phyloP scores from a whole-genome alignment of 352 stramenopile genomes.

The Globisporangium uncinulatum region DNA sequence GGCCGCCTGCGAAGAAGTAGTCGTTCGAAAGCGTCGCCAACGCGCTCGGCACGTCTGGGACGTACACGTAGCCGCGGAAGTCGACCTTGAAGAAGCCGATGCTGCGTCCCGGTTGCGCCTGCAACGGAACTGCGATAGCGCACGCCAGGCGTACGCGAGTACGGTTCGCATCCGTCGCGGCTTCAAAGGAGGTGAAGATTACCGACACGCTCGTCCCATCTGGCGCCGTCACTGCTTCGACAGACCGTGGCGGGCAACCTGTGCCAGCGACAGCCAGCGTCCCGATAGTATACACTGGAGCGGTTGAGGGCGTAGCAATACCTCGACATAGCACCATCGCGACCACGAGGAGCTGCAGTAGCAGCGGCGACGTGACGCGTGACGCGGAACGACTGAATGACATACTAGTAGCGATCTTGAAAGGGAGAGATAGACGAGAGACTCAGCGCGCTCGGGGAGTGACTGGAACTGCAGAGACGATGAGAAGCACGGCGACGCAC shows the following conservation, averaged over 20 bases:
- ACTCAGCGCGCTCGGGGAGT: no score
- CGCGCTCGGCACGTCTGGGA: slow-evolving; percentile 10
- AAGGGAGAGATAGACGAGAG: no score
- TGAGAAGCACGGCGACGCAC: no score
- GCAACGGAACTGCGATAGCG: slow-evolving; percentile 20
- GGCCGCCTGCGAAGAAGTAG: slow-evolving; percentile 31
- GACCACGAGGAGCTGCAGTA: neutral
- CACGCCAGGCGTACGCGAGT: slow-evolving; percentile 15
- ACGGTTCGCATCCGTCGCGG: neutral
- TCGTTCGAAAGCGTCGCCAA: slow-evolving; percentile 21
- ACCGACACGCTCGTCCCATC: slow-evolving; percentile 25
- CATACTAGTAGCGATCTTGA: no score
- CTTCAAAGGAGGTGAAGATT: slow-evolving; percentile 19
- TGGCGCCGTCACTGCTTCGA: slow-evolving; percentile 1
- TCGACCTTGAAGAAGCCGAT: slow-evolving; percentile 33
- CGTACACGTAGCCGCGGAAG: slow-evolving; percentile 28
- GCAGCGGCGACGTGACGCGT: neutral
- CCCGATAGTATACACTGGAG: slow-evolving; percentile 15
- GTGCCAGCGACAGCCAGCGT: slow-evolving; percentile 15
- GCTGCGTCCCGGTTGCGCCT: slow-evolving; percentile 11
- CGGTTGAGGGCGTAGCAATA: neutral
- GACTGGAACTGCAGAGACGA: no score
- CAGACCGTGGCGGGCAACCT: slow-evolving; percentile 13
- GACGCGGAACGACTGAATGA: no score
- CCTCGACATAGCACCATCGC: neutral